Evolutionary conservation across 352 stramenopile species (phyloP).

Genomic region (Pythium aphanidermatum): DNA sequence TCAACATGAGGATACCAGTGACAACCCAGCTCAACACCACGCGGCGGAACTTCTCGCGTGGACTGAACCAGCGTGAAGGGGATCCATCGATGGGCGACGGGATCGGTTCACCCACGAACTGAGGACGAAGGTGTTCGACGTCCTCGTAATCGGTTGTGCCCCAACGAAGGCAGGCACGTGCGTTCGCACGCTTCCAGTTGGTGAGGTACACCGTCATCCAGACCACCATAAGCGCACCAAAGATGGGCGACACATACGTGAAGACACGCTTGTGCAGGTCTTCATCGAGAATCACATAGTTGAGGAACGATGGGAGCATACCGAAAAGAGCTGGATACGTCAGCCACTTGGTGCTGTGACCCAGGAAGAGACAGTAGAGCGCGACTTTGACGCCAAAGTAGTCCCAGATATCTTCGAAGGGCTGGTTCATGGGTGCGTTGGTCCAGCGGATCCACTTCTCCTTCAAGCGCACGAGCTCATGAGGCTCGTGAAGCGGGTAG

Average conservation of each 20-base stretch:
- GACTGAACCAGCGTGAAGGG: slow-evolving; percentile 59
- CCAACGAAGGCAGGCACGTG: slow-evolving; percentile 76
- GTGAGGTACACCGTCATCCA: slow-evolving; percentile 89
- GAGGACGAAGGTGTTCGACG: slow-evolving; percentile 55
- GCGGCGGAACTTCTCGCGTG: slow-evolving; percentile 61
- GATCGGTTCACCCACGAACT: slow-evolving; percentile 72
- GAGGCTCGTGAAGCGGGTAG: slow-evolving; percentile 69
- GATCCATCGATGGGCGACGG: slow-evolving; percentile 70
- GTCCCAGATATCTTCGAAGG: slow-evolving; percentile 73
- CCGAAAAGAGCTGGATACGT: slow-evolving; percentile 91
- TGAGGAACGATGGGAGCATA: slow-evolving; percentile 81
- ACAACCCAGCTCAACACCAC: slow-evolving; percentile 75
- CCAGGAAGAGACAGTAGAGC: slow-evolving; percentile 97
- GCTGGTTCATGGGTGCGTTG: slow-evolving; percentile 67
- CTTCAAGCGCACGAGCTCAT: slow-evolving; percentile 54
- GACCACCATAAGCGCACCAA: slow-evolving; percentile 85
- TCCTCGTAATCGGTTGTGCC: slow-evolving; percentile 73
- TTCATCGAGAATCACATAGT: slow-evolving; percentile 35
- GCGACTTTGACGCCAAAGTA: slow-evolving; percentile 91
- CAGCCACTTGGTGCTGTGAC: slow-evolving; percentile 95
- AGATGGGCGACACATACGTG: slow-evolving; percentile 67
- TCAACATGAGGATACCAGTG: slow-evolving; percentile 67
- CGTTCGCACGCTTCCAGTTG: slow-evolving; percentile 85
- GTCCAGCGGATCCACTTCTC: slow-evolving; percentile 67
- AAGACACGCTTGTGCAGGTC: slow-evolving; percentile 54